phyloP scores from a whole-genome alignment of 441 rosid species.

The Populus tomentosa region DNA sequence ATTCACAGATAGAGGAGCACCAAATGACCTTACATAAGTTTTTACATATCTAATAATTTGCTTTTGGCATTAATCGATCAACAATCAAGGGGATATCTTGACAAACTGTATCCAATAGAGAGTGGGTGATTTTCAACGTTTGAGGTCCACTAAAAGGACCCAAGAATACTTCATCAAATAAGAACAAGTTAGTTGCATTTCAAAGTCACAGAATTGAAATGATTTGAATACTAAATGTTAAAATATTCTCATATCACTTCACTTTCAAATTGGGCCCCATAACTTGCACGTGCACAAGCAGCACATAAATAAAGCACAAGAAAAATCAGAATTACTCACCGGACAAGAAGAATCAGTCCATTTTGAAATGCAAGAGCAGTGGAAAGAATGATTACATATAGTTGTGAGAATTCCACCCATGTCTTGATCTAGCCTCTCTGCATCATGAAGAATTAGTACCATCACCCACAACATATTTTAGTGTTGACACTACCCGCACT shows the following conservation, averaged over 20 bases:
- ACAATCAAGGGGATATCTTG: neutral
- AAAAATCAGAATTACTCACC: slow-evolving; percentile 39
- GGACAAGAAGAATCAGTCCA: slow-evolving; percentile 99
- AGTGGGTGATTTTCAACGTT: neutral
- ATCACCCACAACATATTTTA: neutral
- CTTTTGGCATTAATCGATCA: neutral
- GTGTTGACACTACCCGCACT: neutral
- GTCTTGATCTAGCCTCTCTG: slow-evolving; percentile 92
- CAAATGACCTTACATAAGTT: neutral
- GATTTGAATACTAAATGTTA: neutral
- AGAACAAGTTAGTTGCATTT: neutral
- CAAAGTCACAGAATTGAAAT: neutral
- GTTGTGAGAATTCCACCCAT: slow-evolving; percentile 92
- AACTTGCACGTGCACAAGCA: neutral
- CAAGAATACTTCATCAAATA: neutral
- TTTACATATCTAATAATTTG: neutral
- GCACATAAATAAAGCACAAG: neutral
- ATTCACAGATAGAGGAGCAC: neutral
- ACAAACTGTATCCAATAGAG: neutral
- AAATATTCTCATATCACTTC: neutral
- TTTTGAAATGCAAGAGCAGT: slow-evolving; percentile 87
- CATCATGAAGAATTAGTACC: slow-evolving; percentile 15
- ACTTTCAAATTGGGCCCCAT: neutral
- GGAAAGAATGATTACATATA: slow-evolving; percentile 96
- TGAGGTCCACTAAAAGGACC: neutral